A percentile compares a stretch with the other conserved stretches of the same genome.
These are phyloP conservation scores for Sonneratia caseolaris DNA, from an alignment of 345 rosid genomes.

Conservation along the genomic window DNA sequence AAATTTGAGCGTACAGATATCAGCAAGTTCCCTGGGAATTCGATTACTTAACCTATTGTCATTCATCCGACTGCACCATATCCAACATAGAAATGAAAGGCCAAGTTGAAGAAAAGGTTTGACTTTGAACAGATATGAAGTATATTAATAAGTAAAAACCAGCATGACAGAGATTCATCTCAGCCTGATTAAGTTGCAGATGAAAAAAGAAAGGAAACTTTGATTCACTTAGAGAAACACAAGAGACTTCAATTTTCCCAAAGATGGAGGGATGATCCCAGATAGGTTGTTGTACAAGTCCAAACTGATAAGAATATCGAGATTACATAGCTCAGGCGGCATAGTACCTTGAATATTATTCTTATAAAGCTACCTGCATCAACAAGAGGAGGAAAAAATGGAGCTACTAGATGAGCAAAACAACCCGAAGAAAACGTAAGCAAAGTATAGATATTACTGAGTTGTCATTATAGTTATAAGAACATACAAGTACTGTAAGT, in stretches of 20 bases:
- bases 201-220: neutral
- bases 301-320: constrained; percentile 86
- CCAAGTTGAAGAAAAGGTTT: neutral
- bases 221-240: constrained; percentile 68
- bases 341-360: constrained; percentile 76
- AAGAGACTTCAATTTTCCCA: constrained; percentile 79
- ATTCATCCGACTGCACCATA: constrained; percentile 46
- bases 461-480: neutral
- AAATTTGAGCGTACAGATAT: constrained; percentile 56
- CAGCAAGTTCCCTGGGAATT: constrained; percentile 50
- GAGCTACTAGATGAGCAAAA: neutral
- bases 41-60: constrained; percentile 48
- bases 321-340: constrained; percentile 70
- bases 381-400: neutral
- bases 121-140: neutral
- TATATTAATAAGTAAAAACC: neutral
- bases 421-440: neutral
- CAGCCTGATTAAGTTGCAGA: neutral
- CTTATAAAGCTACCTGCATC: constrained; percentile 78
- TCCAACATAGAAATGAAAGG: constrained; percentile 1
- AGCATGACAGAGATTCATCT: neutral
- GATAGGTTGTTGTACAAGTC: constrained; percentile 92
- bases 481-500: constrained; percentile 68
- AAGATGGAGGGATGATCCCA: constrained; percentile 64
- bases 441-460: neutral